phyloP scores from a whole-genome alignment of 2,329 filamentous ascomycete species.

The Paecilomyces sp. region DNA sequence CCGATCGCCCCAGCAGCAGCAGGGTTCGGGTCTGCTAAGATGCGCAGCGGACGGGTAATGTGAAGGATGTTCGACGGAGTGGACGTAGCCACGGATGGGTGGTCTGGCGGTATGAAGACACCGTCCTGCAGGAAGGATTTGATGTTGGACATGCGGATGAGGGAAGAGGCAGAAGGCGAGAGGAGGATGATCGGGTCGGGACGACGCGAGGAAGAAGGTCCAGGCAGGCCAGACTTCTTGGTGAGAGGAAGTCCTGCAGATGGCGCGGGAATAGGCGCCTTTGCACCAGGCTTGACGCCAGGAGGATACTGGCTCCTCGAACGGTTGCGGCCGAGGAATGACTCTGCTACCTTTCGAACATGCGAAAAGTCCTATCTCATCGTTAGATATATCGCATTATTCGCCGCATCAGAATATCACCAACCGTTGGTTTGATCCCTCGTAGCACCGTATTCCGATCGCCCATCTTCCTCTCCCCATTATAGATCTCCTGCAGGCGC shows the following conservation, averaged over 20 bases:
- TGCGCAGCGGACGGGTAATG: slow-evolving; percentile 68
- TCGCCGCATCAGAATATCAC: slow-evolving; percentile 21
- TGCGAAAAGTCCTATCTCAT: slow-evolving; percentile 82
- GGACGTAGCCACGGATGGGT: slow-evolving; percentile 49
- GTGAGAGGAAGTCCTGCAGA: slow-evolving; percentile 31
- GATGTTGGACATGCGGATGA: slow-evolving; percentile 92
- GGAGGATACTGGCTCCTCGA: slow-evolving; percentile 27
- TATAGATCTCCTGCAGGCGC: slow-evolving; percentile 78
- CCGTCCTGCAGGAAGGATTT: slow-evolving; percentile 41
- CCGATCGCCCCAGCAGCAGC: slow-evolving; percentile 43
- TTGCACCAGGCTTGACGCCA: slow-evolving; percentile 24
- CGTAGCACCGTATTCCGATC: slow-evolving; percentile 84
- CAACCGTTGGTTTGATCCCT: slow-evolving; percentile 80
- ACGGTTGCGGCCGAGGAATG: slow-evolving; percentile 59
- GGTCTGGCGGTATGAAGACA: slow-evolving; percentile 9
- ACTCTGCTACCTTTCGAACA: slow-evolving; percentile 75
- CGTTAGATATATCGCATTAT: slow-evolving; percentile 1
- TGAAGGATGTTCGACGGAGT: slow-evolving; percentile 74
- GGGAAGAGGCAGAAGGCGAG: slow-evolving; percentile 88
- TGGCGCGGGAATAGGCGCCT: slow-evolving; percentile 23
- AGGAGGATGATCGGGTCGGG: slow-evolving; percentile 89
- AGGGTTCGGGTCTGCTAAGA: slow-evolving; percentile 27
- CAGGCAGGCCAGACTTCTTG: slow-evolving; percentile 35
- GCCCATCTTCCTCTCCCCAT: slow-evolving; percentile 82
- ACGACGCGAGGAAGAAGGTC: slow-evolving; percentile 43